These are phyloP conservation scores for Brassica hybrid DNA, from an alignment of 441 rosid genomes.

Conservation along the genomic window DNA sequence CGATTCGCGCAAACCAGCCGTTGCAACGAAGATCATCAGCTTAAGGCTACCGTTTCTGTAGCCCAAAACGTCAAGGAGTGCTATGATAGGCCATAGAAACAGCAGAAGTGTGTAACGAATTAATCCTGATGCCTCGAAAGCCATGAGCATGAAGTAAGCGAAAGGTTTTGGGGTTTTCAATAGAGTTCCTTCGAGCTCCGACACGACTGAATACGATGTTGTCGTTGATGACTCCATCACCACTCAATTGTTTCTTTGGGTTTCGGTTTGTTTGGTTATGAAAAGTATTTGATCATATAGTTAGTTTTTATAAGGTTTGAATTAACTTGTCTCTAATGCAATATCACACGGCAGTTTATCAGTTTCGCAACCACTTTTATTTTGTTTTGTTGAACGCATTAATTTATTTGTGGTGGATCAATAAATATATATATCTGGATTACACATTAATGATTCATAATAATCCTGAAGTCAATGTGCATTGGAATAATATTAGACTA, in stretches of 20 bases:
- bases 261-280: conserved; percentile 30
- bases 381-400: conserved; percentile 17
- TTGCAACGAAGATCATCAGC: conserved; percentile 70
- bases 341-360: conserved; percentile 61
- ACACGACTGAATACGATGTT: conserved; percentile 61
- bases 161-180: conserved; percentile 63
- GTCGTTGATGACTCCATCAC: neutral
- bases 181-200: conserved; percentile 80
- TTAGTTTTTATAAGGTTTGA: conserved; percentile 40
- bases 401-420: conserved; percentile 35
- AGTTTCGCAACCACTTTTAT: conserved; percentile 56
- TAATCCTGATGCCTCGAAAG: conserved; percentile 83
- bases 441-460: conserved; percentile 21
- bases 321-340: conserved; percentile 49
- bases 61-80: conserved; percentile 53
- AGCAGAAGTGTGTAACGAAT: conserved; percentile 64
- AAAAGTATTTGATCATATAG: conserved; percentile 32
- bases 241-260: neutral
- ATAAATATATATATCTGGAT: conserved; percentile 11
- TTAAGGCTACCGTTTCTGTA: conserved; percentile 53
- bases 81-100: conserved; percentile 66
- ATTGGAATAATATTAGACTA: neutral
- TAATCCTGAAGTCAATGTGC: conserved; percentile 32
- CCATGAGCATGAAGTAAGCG: conserved; percentile 84
- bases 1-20: conserved; percentile 55